Conservation (phyloP, 2,329 filamentous ascomycete species). For the Parastagonospora nodorum region DNA sequence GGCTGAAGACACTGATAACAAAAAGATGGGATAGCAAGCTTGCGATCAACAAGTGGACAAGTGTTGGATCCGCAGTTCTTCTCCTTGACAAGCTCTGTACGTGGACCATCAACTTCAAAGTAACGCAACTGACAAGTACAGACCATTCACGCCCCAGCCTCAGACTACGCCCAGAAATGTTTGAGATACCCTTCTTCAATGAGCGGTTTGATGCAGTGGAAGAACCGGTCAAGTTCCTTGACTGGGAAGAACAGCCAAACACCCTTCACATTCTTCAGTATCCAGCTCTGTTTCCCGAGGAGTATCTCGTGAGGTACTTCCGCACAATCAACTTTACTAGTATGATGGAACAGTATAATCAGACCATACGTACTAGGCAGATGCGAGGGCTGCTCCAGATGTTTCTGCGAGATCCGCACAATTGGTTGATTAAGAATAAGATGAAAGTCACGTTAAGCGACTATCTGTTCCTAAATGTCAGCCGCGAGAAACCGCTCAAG, state of each 20-base stretch:
- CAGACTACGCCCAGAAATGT: conserved; percentile 66
- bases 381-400: conserved; percentile 33
- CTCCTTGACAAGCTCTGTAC: conserved; percentile 73
- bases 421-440: conserved; percentile 33
- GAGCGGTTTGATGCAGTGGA: conserved; percentile 76
- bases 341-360: conserved; percentile 80
- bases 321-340: conserved; percentile 83
- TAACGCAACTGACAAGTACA: conserved; percentile 20
- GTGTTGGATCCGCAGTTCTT: conserved; percentile 77
- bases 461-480: conserved; percentile 53
- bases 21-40: conserved; percentile 80
- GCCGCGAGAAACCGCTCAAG: conserved; percentile 47
- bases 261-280: conserved; percentile 78
- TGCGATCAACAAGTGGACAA: conserved; percentile 69
- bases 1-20: conserved; percentile 75
- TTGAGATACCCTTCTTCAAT: conserved; percentile 75
- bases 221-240: conserved; percentile 71
- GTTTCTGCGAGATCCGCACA: conserved; percentile 29
- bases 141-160: conserved; percentile 26
- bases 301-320: conserved; percentile 80
- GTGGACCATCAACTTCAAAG: background rate
- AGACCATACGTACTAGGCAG: conserved; percentile 32
- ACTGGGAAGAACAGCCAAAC: conserved; percentile 65
- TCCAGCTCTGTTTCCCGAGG: conserved; percentile 76
- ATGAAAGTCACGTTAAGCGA: conserved; percentile 44